A percentile compares a stretch with the other conserved stretches of the same genome.
phyloP scores from a whole-genome alignment of 306 rosid genomes.

The Cucumis hystrix region DNA sequence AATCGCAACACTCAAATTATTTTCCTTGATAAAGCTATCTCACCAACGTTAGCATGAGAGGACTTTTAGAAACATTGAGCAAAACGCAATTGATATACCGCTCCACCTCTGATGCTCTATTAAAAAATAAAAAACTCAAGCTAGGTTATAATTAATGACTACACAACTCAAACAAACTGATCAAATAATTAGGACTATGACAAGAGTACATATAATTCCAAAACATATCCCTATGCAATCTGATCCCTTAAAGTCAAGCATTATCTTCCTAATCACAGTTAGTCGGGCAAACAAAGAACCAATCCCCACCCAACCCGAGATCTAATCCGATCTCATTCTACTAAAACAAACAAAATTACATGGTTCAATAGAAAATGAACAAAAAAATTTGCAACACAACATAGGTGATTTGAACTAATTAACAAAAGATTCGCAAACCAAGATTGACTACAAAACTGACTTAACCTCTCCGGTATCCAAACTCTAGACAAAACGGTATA shows the following conservation, averaged over 20 bases:
- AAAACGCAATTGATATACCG: no score
- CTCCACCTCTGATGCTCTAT: no score
- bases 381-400: background rate
- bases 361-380: background rate
- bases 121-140: background rate
- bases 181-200: background rate
- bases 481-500: background rate
- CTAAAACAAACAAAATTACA: background rate
- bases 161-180: background rate
- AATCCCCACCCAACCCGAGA: background rate
- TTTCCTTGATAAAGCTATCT: background rate
- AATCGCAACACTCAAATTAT: background rate
- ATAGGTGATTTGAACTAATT: background rate
- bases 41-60: no score
- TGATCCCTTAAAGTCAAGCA: background rate
- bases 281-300: background rate
- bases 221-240: background rate
- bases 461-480: background rate
- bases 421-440: background rate
- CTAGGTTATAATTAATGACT: background rate
- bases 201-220: background rate
- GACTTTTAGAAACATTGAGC: no score
- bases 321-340: background rate
- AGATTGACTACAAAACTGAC: background rate
- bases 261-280: background rate